These are phyloP conservation scores for Crassisporium funariophilum DNA, from an alignment of 768 basidiomycete species.

Conservation along the genomic window DNA sequence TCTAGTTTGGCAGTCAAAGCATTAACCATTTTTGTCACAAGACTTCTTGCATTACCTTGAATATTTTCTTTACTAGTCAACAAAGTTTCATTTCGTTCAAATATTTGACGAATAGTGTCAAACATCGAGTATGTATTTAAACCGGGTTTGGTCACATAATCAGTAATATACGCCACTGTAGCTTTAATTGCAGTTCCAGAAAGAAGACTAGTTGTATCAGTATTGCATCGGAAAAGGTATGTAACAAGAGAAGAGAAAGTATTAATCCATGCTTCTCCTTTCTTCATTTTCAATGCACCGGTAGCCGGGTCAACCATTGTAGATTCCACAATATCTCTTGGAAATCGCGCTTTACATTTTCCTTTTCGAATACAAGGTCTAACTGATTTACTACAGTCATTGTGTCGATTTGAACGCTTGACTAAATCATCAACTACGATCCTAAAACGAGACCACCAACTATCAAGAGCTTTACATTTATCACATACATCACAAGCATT, in stretches of 20 bases:
- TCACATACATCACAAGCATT: constrained; percentile 10
- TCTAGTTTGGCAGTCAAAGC: constrained; percentile 28
- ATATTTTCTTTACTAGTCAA: background rate
- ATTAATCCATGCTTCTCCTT: constrained; percentile 36
- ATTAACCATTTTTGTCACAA: constrained; percentile 25
- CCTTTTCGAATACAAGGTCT: constrained; percentile 16
- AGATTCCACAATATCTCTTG: constrained; percentile 22
- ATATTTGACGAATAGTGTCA: constrained; percentile 25
- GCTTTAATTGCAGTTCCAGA: constrained; percentile 40
- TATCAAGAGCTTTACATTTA: background rate
- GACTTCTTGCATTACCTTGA: constrained; percentile 8
- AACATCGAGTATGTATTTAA: constrained; percentile 37
- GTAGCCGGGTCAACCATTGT: constrained; percentile 24
- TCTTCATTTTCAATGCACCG: constrained; percentile 30
- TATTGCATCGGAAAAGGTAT: constrained; percentile 35
- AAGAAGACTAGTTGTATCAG: constrained; percentile 33
- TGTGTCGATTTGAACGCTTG: constrained; percentile 30
- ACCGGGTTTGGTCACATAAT: constrained; percentile 37
- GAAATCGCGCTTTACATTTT: constrained; percentile 36
- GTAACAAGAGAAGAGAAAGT: constrained; percentile 27
- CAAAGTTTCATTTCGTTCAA: constrained; percentile 22
- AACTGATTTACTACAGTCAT: constrained; percentile 16
- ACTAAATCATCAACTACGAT: constrained; percentile 28
- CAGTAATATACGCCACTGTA: constrained; percentile 34
- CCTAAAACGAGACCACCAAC: constrained; percentile 22